Evolutionary conservation across 2,329 filamentous ascomycete genomes (phyloP).

Genomic region (Rhinocladiella mackenziei): DNA sequence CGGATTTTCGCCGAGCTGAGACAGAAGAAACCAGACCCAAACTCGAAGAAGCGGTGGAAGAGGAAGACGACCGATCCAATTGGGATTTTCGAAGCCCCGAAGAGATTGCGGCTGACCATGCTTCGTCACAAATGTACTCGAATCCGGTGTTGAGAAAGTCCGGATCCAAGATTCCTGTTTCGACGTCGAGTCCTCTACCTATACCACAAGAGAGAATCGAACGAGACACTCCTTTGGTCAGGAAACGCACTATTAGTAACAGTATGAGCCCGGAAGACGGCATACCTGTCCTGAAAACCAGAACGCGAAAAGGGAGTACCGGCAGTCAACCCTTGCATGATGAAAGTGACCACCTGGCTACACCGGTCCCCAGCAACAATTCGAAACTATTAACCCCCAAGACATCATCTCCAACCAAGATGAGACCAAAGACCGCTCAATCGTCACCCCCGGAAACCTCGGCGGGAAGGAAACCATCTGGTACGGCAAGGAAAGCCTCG

Average conservation of each 20-base stretch:
- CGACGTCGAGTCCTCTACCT: slow-evolving; percentile 72
- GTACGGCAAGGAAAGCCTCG: slow-evolving; percentile 41
- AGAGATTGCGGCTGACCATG: slow-evolving; percentile 62
- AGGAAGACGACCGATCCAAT: slow-evolving; percentile 46
- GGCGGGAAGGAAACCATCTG: slow-evolving; percentile 37
- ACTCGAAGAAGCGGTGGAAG: slow-evolving; percentile 39
- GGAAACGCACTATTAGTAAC: slow-evolving; percentile 55
- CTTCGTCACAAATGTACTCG: slow-evolving; percentile 48
- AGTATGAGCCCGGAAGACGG: slow-evolving; percentile 59
- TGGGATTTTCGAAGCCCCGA: slow-evolving; percentile 76
- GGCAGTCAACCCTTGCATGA: slow-evolving; percentile 29
- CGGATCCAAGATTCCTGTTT: slow-evolving; percentile 79
- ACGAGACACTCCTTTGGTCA: slow-evolving; percentile 64
- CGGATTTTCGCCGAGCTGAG: slow-evolving; percentile 33
- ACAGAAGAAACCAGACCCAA: slow-evolving; percentile 36
- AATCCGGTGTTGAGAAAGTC: slow-evolving; percentile 55
- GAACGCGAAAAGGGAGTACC: slow-evolving; percentile 54
- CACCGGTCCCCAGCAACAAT: slow-evolving; percentile 28
- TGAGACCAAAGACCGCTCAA: slow-evolving; percentile 33
- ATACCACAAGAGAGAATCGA: slow-evolving; percentile 69
- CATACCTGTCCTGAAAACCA: slow-evolving; percentile 57
- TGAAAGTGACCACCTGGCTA: slow-evolving; percentile 14
- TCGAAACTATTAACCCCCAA: slow-evolving; percentile 25
- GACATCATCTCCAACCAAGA: slow-evolving; percentile 31
- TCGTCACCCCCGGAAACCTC: slow-evolving; percentile 24